A percentile compares a stretch with the other conserved stretches of the same genome.
Conservation (phyloP, 768 basidiomycete genomes). For the Boletales sp. region DNA sequence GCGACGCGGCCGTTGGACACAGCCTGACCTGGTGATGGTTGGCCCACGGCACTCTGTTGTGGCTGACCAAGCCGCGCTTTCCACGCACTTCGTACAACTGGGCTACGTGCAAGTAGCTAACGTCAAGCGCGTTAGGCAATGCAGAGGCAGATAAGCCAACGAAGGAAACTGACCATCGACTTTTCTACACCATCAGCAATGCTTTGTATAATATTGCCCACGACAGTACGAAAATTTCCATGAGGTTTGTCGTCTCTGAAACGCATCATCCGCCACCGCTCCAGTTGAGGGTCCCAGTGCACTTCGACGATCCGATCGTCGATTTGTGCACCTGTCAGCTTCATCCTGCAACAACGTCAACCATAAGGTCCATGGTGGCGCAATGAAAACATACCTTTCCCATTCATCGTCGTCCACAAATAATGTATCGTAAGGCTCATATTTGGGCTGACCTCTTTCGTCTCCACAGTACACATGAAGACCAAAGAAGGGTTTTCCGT, state of each 20-base stretch:
- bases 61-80: constrained; percentile 56
- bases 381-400: constrained; percentile 65
- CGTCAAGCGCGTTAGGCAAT: constrained; percentile 16
- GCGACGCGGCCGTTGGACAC: constrained; percentile 22
- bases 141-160: neutral
- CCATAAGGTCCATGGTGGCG: neutral
- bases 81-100: constrained; percentile 68
- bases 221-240: constrained; percentile 83
- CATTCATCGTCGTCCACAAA: constrained; percentile 87
- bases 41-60: constrained; percentile 20
- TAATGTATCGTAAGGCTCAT: constrained; percentile 85
- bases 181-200: constrained; percentile 95
- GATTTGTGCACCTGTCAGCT: constrained; percentile 75
- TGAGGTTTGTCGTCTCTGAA: constrained; percentile 92
- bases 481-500: constrained; percentile 81
- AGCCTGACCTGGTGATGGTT: constrained; percentile 18
- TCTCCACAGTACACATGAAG: constrained; percentile 82
- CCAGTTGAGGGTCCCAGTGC: constrained; percentile 70
- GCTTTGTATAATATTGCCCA: constrained; percentile 85
- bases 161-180: constrained; percentile 56
- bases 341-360: constrained; percentile 56
- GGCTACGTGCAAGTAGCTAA: constrained; percentile 66
- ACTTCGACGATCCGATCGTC: constrained; percentile 96
- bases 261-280: constrained; percentile 86
- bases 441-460: constrained; percentile 48